These are phyloP conservation scores for Oryza rufipogon DNA, from an alignment of 176 grass and related monocot species.

Conservation along the genomic window DNA sequence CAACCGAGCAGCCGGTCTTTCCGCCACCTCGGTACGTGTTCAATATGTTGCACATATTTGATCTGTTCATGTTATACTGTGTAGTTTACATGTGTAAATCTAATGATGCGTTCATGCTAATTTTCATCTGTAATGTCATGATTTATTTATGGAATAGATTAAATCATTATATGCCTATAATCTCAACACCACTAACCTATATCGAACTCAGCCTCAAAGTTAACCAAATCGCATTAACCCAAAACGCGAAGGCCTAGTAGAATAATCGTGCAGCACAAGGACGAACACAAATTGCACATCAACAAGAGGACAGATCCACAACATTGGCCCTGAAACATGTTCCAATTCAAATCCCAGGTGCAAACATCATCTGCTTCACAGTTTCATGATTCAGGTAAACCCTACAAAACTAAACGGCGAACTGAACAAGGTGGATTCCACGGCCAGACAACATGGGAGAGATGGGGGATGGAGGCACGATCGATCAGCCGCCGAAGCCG, in stretches of 20 bases:
- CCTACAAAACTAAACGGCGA: slow-evolving; percentile 7
- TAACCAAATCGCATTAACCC: neutral
- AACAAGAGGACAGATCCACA: neutral
- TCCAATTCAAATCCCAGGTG: neutral
- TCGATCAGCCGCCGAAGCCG: slow-evolving; percentile 59
- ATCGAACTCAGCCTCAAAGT: neutral
- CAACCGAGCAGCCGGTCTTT: too few species aligned
- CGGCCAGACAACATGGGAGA: neutral
- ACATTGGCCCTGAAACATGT: neutral
- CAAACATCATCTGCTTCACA: neutral
- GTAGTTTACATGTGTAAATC: too few species aligned
- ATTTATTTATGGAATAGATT: too few species aligned
- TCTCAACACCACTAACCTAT: neutral
- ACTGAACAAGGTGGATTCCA: slow-evolving; percentile 23
- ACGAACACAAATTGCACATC: too few species aligned
- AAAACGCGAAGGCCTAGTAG: neutral
- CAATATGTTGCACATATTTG: too few species aligned
- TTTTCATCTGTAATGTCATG: too few species aligned
- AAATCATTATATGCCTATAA: too few species aligned
- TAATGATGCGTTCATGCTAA: too few species aligned
- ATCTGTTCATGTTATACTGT: too few species aligned
- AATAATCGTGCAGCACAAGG: too few species aligned
- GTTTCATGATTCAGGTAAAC: neutral
- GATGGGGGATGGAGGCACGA: neutral
- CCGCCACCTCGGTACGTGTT: too few species aligned